phyloP scores from a whole-genome alignment of 1,284 basidiomycete genomes.

The Mycosarcoma maydis region DNA sequence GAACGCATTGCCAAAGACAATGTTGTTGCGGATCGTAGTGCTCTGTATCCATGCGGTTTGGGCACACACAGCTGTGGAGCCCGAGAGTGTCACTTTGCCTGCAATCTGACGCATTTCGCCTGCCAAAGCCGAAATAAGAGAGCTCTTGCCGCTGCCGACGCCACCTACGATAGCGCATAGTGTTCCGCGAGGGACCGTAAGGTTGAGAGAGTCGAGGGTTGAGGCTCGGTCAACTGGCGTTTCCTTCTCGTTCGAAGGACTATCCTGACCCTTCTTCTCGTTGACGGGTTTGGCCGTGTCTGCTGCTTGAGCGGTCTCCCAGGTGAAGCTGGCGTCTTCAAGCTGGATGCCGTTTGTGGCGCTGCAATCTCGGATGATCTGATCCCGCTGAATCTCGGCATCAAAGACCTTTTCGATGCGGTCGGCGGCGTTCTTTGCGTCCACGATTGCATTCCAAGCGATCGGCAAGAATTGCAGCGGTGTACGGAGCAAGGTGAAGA shows the following conservation, averaged over 20 bases:
- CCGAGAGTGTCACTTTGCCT: slow-evolving; percentile 16
- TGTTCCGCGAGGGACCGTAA: slow-evolving; percentile 77
- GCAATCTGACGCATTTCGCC: slow-evolving; percentile 23
- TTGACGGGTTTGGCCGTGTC: slow-evolving; percentile 67
- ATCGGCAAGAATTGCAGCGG: slow-evolving; percentile 72
- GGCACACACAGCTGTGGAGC: slow-evolving; percentile 1
- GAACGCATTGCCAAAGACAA: slow-evolving; percentile 77
- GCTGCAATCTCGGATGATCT: slow-evolving; percentile 10
- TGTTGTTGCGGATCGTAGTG: slow-evolving; percentile 80
- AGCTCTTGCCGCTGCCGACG: slow-evolving; percentile 76
- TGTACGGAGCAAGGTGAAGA: slow-evolving; percentile 71
- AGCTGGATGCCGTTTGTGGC: slow-evolving; percentile 9
- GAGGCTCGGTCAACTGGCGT: too few relatives aligned
- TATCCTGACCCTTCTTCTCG: too few relatives aligned
- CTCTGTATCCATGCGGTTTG: slow-evolving; percentile 7
- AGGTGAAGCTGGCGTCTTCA: slow-evolving; percentile 15
- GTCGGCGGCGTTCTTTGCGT: slow-evolving; percentile 70
- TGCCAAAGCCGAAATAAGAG: slow-evolving; percentile 20
- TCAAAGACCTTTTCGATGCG: slow-evolving; percentile 20
- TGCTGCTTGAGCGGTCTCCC: slow-evolving; percentile 67
- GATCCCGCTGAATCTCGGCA: slow-evolving; percentile 9
- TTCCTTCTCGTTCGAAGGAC: too few relatives aligned
- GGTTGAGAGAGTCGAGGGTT: too few relatives aligned
- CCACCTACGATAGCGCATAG: slow-evolving; percentile 80
- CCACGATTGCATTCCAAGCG: slow-evolving; percentile 79